These are phyloP conservation scores for Penicillium tannophilum DNA, from an alignment of 495 filamentous ascomycete species.

Conservation along the genomic window DNA sequence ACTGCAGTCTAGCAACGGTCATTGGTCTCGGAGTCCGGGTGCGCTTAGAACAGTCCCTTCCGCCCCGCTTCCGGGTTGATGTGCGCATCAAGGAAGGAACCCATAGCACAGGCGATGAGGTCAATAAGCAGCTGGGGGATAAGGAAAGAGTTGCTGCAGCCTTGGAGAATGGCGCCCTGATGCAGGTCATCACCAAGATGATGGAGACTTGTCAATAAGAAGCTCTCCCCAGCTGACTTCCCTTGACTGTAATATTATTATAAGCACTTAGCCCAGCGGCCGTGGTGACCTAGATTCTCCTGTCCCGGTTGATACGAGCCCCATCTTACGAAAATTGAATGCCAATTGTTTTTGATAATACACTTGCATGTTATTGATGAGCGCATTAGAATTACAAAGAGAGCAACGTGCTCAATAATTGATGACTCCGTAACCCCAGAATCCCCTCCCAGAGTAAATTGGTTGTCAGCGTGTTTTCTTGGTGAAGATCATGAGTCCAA, in stretches of 20 bases:
- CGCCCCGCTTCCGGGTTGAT: constrained; percentile 90
- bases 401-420: background rate
- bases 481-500: constrained; percentile 61
- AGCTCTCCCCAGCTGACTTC: background rate
- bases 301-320: background rate
- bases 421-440: constrained; percentile 18
- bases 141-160: constrained; percentile 96
- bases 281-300: background rate
- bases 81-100: constrained; percentile 93
- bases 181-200: constrained; percentile 90
- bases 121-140: constrained; percentile 93
- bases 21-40: constrained; percentile 94
- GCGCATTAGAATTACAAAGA: constrained; percentile 22
- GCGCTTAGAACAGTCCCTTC: constrained; percentile 84
- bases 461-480: constrained; percentile 3
- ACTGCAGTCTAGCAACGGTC: constrained; percentile 93
- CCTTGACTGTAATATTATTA: constrained; percentile 1
- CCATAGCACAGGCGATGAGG: constrained; percentile 91
- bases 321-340: background rate
- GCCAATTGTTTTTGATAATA: background rate
- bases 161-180: constrained; percentile 87
- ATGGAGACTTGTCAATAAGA: constrained; percentile 71
- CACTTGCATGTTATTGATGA: constrained; percentile 6
- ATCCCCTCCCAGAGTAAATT: constrained; percentile 13
- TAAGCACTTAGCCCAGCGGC: background rate